These are phyloP conservation scores for Annulohypoxylon nitens DNA, from an alignment of 495 filamentous ascomycete species.

Conservation along the genomic window DNA sequence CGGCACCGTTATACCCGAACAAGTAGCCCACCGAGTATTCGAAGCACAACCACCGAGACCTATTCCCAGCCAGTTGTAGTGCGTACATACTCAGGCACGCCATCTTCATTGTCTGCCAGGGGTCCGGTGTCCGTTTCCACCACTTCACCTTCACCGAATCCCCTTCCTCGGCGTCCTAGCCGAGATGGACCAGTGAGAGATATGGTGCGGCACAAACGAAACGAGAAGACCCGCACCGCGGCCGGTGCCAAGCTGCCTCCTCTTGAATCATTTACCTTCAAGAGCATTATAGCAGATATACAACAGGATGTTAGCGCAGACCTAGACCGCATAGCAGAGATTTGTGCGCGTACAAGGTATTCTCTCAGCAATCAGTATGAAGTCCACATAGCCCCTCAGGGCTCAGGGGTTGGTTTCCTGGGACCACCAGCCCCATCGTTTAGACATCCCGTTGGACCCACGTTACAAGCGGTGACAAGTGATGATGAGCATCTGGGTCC, in stretches of 20 bases:
- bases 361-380: conserved; percentile 71
- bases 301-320: conserved; percentile 60
- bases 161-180: conserved; percentile 25
- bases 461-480: conserved; percentile 62
- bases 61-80: conserved; percentile 70
- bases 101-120: conserved; percentile 42
- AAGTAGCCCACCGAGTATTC: conserved; percentile 37
- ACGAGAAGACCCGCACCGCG: conserved; percentile 37
- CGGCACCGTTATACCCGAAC: conserved; percentile 60
- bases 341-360: conserved; percentile 67
- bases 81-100: conserved; percentile 63
- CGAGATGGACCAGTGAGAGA: conserved; percentile 35
- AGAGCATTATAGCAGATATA: conserved; percentile 67
- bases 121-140: conserved; percentile 29
- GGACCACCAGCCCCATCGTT: conserved; percentile 19
- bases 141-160: conserved; percentile 15
- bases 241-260: conserved; percentile 59
- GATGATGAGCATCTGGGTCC: conserved; percentile 59
- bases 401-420: conserved; percentile 59
- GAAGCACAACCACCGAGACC: conserved; percentile 63
- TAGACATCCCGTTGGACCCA: conserved; percentile 55
- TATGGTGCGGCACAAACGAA: conserved; percentile 51
- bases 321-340: conserved; percentile 70
- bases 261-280: conserved; percentile 70
- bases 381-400: conserved; percentile 69